phyloP scores from a whole-genome alignment of 768 basidiomycete genomes.

The Austroboletus eburneus region DNA sequence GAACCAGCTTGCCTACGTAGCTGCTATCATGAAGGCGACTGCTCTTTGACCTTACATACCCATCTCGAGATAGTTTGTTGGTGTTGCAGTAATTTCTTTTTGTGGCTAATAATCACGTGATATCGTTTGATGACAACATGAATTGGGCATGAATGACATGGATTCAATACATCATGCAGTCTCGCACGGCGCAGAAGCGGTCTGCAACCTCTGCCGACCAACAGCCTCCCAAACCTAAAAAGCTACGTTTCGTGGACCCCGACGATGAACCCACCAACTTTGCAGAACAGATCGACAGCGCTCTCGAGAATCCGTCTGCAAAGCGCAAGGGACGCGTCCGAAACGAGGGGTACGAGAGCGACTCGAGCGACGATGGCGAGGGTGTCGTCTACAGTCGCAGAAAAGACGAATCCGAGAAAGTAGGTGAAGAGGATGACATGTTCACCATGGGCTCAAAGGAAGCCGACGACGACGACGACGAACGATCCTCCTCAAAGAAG shows the following conservation, averaged over 20 bases:
- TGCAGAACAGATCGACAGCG: constrained; percentile 71
- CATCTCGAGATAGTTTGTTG: too few species aligned
- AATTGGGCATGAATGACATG: constrained; percentile 16
- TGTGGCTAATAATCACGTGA: too few species aligned
- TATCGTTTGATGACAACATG: constrained; percentile 11
- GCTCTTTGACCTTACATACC: constrained; percentile 7
- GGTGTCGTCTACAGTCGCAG: constrained; percentile 85
- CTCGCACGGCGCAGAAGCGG: constrained; percentile 41
- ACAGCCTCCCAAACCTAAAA: constrained; percentile 43
- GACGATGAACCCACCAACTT: constrained; percentile 71
- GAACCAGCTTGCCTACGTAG: constrained; percentile 56
- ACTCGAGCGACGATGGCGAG: constrained; percentile 92
- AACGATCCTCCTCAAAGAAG: constrained; percentile 44
- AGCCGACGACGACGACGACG: constrained; percentile 43
- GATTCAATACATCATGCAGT: constrained; percentile 26
- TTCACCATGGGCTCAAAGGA: constrained; percentile 66
- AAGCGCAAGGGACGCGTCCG: constrained; percentile 71
- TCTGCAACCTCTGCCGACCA: constrained; percentile 37
- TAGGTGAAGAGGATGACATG: constrained; percentile 74
- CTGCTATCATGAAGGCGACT: constrained; percentile 38
- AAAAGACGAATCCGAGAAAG: constrained; percentile 46
- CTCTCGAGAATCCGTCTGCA: constrained; percentile 62
- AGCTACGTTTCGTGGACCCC: constrained; percentile 77
- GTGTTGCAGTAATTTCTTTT: too few species aligned
- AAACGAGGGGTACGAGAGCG: constrained; percentile 87